phyloP scores from a whole-genome alignment of 2,329 filamentous ascomycete species.

The Pezicula carpinea region DNA sequence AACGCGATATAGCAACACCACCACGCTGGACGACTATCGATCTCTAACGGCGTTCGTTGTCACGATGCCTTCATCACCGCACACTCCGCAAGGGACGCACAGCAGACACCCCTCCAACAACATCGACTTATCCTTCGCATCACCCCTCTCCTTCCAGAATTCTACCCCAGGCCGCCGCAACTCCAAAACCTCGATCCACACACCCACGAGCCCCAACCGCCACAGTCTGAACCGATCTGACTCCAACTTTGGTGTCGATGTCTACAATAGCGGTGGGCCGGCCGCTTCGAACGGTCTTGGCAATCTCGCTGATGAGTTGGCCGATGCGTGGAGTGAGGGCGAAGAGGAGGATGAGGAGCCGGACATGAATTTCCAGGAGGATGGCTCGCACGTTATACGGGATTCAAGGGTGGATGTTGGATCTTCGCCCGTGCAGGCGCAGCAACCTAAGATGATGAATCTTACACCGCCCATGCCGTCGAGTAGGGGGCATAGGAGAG shows the following conservation, averaged over 20 bases:
- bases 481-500: conserved; percentile 40
- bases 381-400: conserved; percentile 27
- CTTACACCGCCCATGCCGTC: conserved; percentile 15
- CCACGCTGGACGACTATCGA: conserved; percentile 10
- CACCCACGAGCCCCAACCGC: conserved; percentile 22
- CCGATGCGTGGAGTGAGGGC: conserved; percentile 65
- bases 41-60: conserved; percentile 9
- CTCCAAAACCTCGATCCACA: conserved; percentile 26
- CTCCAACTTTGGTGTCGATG: conserved; percentile 20
- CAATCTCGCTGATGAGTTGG: conserved; percentile 77
- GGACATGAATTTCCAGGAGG: conserved; percentile 33
- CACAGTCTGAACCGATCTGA: conserved; percentile 19
- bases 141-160: conserved; percentile 21
- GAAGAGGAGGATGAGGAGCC: conserved; percentile 50
- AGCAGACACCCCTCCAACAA: conserved; percentile 51
- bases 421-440: conserved; percentile 14
- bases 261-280: conserved; percentile 31
- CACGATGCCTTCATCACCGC: conserved; percentile 42
- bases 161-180: conserved; percentile 16
- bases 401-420: conserved; percentile 31
- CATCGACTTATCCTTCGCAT: conserved; percentile 38
- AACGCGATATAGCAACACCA: conserved; percentile 1
- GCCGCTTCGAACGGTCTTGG: conserved; percentile 56
- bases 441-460: conserved; percentile 14
- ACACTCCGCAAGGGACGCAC: conserved; percentile 46